Evolutionary conservation across 2,329 filamentous ascomycete species (phyloP).

Genomic region (Fusarium illudens): DNA sequence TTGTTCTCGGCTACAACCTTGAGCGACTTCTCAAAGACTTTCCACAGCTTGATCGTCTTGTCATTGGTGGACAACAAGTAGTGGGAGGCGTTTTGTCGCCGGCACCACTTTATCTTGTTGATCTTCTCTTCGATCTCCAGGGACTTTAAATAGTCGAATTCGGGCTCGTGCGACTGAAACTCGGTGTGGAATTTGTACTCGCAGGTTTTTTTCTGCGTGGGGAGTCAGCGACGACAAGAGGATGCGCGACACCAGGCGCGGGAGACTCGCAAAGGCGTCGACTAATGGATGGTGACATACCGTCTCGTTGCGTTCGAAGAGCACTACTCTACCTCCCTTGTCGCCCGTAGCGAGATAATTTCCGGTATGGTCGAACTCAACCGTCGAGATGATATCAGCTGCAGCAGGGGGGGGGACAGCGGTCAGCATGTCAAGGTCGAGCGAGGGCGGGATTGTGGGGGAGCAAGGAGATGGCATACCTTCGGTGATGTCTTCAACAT

Average conservation of each 20-base stretch:
- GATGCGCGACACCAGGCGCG: not conserved
- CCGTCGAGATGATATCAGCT: slow-evolving; percentile 92
- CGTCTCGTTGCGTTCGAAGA: slow-evolving; percentile 95
- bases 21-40: slow-evolving; percentile 98
- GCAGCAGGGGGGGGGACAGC: slow-evolving; percentile 35
- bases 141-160: slow-evolving; percentile 99
- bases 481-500: slow-evolving; percentile 99
- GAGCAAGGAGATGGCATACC: slow-evolving; percentile 60
- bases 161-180: slow-evolving; percentile 98
- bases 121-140: slow-evolving; percentile 99
- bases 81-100: slow-evolving; percentile 96
- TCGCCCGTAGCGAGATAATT: slow-evolving; percentile 92
- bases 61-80: slow-evolving; percentile 98
- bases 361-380: slow-evolving; percentile 89
- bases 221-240: slow-evolving; percentile 21
- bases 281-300: slow-evolving; percentile 59
- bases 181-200: slow-evolving; percentile 99
- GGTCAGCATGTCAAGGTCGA: slow-evolving; percentile 32
- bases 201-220: slow-evolving; percentile 93
- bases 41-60: slow-evolving; percentile 99
- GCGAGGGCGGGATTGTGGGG: slow-evolving; percentile 16
- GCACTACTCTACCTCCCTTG: slow-evolving; percentile 84
- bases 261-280: not conserved
- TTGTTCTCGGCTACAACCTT: slow-evolving; percentile 99
- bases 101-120: slow-evolving; percentile 99